These are phyloP conservation scores for Monosporascus sp. DNA, from an alignment of 2,329 filamentous ascomycete species.

Conservation along the genomic window DNA sequence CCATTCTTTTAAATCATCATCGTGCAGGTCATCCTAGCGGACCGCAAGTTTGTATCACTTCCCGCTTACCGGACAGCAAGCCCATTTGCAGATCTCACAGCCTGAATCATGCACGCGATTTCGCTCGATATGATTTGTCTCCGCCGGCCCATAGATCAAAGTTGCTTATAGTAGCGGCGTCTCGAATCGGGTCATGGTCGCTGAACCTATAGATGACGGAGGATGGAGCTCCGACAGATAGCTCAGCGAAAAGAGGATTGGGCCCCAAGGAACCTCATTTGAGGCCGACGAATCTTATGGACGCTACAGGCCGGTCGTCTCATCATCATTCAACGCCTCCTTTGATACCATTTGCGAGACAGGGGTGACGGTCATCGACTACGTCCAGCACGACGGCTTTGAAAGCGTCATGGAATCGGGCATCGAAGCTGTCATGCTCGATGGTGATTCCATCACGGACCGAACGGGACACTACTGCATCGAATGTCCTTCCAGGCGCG, in stretches of 20 bases:
- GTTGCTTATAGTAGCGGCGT: too few relatives aligned
- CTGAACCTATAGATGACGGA: too few relatives aligned
- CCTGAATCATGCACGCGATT: too few relatives aligned
- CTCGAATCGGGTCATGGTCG: too few relatives aligned
- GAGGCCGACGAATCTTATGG: constrained; percentile 15
- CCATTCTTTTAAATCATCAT: too few relatives aligned
- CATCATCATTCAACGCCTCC: constrained; percentile 48
- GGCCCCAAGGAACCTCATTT: constrained; percentile 57
- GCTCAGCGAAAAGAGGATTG: constrained; percentile 54
- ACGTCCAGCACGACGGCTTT: constrained; percentile 52
- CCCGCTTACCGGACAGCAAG: too few relatives aligned
- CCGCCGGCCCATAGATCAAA: too few relatives aligned
- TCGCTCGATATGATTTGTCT: too few relatives aligned
- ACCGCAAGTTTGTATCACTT: too few relatives aligned
- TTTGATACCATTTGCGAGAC: constrained; percentile 46
- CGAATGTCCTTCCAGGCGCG: constrained; percentile 56
- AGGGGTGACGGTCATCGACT: constrained; percentile 55
- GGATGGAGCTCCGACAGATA: too few relatives aligned
- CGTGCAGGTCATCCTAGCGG: too few relatives aligned
- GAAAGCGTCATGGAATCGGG: constrained; percentile 29
- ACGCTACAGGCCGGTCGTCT: constrained; percentile 22
- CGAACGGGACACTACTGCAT: constrained; percentile 53
- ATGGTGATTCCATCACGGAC: constrained; percentile 54
- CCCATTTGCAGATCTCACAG: too few relatives aligned
- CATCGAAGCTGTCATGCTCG: constrained; percentile 39